Evolutionary conservation across 768 basidiomycete species (phyloP).

Genomic region (Tricholoma sp.): DNA sequence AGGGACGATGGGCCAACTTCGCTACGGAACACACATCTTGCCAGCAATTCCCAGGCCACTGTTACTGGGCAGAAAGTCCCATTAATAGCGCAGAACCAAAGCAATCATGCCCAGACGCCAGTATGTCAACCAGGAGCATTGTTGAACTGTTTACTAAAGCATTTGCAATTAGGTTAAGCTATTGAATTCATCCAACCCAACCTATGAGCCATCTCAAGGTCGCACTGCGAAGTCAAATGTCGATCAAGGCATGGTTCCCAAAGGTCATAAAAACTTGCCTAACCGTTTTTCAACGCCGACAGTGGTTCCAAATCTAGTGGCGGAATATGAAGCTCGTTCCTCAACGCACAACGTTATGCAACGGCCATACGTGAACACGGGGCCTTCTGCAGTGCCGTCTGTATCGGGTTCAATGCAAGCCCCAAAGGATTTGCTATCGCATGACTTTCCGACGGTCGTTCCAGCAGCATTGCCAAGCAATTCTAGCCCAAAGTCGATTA

Average conservation of each 20-base stretch:
- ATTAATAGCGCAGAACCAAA: background rate
- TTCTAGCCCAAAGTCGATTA: background rate
- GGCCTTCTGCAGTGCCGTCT: constrained; percentile 5
- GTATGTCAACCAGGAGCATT: background rate
- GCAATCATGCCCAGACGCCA: background rate
- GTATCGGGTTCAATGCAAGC: constrained; percentile 13
- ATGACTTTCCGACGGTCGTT: background rate
- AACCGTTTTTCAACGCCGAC: background rate
- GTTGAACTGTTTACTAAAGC: background rate
- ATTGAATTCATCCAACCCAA: background rate
- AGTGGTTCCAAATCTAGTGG: constrained; percentile 6
- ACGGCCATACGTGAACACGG: background rate
- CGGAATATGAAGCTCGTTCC: constrained; percentile 6
- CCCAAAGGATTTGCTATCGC: background rate
- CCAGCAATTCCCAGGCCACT: background rate
- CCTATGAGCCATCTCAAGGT: background rate
- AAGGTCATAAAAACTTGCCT: background rate
- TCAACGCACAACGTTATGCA: background rate
- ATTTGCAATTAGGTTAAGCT: background rate
- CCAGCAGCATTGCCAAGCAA: background rate
- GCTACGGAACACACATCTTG: background rate
- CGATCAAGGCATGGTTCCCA: background rate
- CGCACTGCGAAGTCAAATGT: background rate
- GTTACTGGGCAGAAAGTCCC: background rate
- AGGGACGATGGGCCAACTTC: background rate